Evolutionary conservation across 1,284 basidiomycete genomes (phyloP).

Genomic region (Moesziomyces sp.): DNA sequence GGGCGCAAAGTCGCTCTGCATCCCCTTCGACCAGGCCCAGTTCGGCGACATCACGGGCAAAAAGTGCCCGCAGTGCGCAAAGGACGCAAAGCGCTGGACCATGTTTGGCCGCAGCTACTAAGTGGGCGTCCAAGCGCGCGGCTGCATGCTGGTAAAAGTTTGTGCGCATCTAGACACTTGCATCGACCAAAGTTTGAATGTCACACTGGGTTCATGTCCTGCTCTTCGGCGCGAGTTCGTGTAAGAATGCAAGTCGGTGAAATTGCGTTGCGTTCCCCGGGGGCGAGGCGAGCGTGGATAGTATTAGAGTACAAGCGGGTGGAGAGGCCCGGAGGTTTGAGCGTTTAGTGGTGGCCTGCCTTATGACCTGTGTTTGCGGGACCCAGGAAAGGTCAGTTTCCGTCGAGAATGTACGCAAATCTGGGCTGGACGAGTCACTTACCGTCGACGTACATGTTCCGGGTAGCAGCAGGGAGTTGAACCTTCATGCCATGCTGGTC

Average conservation of each 20-base stretch:
- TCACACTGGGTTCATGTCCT: neutral
- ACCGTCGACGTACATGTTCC: slow-evolving; percentile 97
- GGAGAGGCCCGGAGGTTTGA: neutral
- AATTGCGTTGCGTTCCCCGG: neutral
- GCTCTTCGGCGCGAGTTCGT: neutral
- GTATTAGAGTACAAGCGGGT: neutral
- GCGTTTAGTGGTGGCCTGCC: slow-evolving; percentile 36
- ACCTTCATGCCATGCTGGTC: slow-evolving; percentile 87
- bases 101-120: slow-evolving; percentile 67
- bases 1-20: slow-evolving; percentile 95
- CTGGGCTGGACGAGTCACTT: slow-evolving; percentile 5
- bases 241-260: neutral
- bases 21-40: slow-evolving; percentile 90
- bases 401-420: neutral
- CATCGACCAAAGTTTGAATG: neutral
- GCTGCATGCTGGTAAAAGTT: no score
- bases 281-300: neutral
- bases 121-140: neutral
- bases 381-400: neutral
- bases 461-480: slow-evolving; percentile 88
- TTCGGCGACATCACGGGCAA: slow-evolving; percentile 58
- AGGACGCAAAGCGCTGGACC: slow-evolving; percentile 65
- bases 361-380: slow-evolving; percentile 31
- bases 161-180: no score
- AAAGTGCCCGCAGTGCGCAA: slow-evolving; percentile 64